Conservation (phyloP, 805 yeast species). For the Pichia phayaonensis region DNA sequence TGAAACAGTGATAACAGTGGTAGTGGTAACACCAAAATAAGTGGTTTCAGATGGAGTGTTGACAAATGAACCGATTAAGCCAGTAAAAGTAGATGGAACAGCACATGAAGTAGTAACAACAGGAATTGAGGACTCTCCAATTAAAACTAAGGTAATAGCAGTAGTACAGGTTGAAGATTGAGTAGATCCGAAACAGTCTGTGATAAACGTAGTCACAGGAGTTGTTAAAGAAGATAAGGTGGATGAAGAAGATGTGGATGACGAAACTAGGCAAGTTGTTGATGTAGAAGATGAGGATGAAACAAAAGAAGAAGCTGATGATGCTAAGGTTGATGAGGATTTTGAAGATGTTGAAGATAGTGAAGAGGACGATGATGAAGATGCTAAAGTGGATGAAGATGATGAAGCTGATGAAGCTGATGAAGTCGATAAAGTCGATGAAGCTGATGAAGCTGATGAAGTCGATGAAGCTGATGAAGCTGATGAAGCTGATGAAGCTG, state of each 20-base stretch:
- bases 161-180: conserved; percentile 1
- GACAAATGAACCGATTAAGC: conserved; percentile 8
- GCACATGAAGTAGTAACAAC: conserved; percentile 9
- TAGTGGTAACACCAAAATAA: background rate
- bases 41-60: conserved; percentile 1
- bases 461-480: background rate
- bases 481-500: background rate
- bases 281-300: background rate
- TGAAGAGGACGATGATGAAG: background rate
- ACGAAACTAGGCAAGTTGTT: background rate
- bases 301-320: conserved; percentile 1
- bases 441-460: background rate
- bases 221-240: background rate
- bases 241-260: background rate
- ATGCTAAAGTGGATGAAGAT: background rate
- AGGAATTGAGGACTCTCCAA: background rate
- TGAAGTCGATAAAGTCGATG: conserved; percentile 4
- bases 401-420: too few species aligned
- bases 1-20: background rate
- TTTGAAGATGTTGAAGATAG: background rate
- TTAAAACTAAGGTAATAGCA: conserved; percentile 1
- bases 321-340: background rate
- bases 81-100: background rate
- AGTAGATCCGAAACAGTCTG: conserved; percentile 1
- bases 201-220: background rate